Evolutionary conservation across 78 protist species (phyloP), one percentile per base, ranked within the genome.

Genomic region (Cavenderia fasciculata): DNA sequence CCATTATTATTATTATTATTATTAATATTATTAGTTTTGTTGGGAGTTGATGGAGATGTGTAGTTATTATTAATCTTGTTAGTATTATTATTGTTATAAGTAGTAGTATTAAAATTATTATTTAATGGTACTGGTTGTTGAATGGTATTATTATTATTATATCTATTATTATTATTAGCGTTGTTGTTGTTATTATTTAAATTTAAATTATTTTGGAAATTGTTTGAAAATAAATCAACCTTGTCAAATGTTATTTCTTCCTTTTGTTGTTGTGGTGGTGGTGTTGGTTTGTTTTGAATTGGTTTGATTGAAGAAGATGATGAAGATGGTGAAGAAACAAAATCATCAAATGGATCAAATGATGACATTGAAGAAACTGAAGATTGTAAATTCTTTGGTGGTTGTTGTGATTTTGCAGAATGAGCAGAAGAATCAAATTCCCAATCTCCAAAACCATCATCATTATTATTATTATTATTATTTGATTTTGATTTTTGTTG

Each of bases 391-490:
- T 49, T 12, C 14, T 49, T 12, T 49, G 12, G 54, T 18, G 12
- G 14, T 49, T 49, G 54, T 49, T 49, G 54, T 49, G 12, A 14
- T 49, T 12, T 12, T 18, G 14, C 54, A 18, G 12, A 14, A 18
- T 49, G 54, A 18, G 27, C 54, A 49, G 54, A 49, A 49, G 12
- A 18, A 12, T 49, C 27, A 14, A 49, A 12, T 49, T 12, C 27
- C 54, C 14, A 14, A 18, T 12, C 27, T 18, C 44, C 36, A 57
- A 59, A 57, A n/a, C 23, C 36, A 43, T 52, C 21, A 38, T 23
- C 56, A 59, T 59, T 75, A 25, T 75, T 46, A 75, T 49, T 71
- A 54, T 71, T 71, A 38, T 71, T 71, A 33, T 71, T 71, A 52
- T 52, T 71, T 23, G 18, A 38, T 36, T 66, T 66, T 4, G 31